phyloP scores from a whole-genome alignment of 768 basidiomycete species.

The Collybia nuda region DNA sequence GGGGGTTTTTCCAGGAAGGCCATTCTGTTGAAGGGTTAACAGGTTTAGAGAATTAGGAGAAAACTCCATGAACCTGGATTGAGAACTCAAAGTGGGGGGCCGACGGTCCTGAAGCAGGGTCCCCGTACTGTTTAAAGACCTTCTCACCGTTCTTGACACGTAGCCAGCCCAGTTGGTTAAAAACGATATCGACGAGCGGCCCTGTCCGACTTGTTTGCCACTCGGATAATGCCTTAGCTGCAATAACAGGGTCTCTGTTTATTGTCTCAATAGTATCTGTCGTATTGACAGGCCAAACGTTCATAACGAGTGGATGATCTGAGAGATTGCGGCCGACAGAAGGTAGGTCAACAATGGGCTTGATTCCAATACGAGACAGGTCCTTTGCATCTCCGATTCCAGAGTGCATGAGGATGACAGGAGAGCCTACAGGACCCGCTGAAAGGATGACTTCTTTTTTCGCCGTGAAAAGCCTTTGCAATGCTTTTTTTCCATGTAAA shows the following conservation, averaged over 20 bases:
- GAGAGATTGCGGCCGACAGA: constrained; percentile 27
- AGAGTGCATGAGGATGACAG: constrained; percentile 18
- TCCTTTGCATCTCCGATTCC: constrained; percentile 18
- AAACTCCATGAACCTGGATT: not conserved
- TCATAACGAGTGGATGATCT: constrained; percentile 20
- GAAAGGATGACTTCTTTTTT: constrained; percentile 27
- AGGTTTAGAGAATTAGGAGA: not conserved
- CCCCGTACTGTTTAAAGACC: constrained; percentile 5
- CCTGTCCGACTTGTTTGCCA: constrained; percentile 15
- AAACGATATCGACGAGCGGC: constrained; percentile 5
- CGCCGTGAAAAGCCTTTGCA: constrained; percentile 12
- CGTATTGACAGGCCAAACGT: constrained; percentile 12
- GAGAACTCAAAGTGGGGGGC: constrained; percentile 21
- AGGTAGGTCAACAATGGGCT: constrained; percentile 23
- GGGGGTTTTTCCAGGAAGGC: constrained; percentile 4
- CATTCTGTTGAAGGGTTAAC: not conserved
- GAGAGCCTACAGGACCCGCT: constrained; percentile 23
- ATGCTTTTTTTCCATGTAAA: not conserved
- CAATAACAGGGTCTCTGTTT: constrained; percentile 1
- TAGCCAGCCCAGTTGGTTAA: constrained; percentile 18
- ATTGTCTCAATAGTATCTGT: constrained; percentile 8
- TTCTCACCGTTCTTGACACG: constrained; percentile 13
- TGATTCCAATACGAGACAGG: constrained; percentile 15
- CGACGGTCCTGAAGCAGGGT: constrained; percentile 20
- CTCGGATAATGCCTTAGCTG: constrained; percentile 8